Percentiles rank a stretch among this genome's conserved stretches.
Evolutionary conservation across 2,329 filamentous ascomycete genomes (phyloP).

Genomic region (Mollisiaceae sp.): DNA sequence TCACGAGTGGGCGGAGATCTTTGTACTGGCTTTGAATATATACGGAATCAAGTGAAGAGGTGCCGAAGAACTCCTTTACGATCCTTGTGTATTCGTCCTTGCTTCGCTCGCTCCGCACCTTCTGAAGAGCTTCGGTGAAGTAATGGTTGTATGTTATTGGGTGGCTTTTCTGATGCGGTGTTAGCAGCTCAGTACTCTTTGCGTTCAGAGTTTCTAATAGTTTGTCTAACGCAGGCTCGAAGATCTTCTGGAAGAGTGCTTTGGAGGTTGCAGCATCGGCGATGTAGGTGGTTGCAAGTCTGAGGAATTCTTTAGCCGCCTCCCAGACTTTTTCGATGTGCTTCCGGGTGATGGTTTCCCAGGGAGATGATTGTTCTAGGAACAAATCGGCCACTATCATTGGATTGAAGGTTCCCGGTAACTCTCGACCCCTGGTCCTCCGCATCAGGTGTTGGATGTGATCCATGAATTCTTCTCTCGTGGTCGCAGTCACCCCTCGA

Average conservation of each 20-base stretch:
- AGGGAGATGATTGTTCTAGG: conserved; percentile 59
- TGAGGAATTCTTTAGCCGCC: conserved; percentile 44
- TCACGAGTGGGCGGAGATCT: conserved; percentile 36
- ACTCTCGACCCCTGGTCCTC: conserved; percentile 56
- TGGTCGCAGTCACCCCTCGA: conserved; percentile 33
- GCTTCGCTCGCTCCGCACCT: conserved; percentile 25
- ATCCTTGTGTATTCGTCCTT: conserved; percentile 27
- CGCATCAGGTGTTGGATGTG: conserved; percentile 48
- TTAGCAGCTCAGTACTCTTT: conserved; percentile 53
- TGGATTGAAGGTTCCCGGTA: conserved; percentile 66
- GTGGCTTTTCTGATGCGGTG: conserved; percentile 51
- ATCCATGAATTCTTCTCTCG: conserved; percentile 46
- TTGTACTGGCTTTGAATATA: conserved; percentile 26
- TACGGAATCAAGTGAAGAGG: conserved; percentile 30
- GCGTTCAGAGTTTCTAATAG: conserved; percentile 44
- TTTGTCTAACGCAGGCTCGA: conserved; percentile 49
- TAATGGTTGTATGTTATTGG: conserved; percentile 60
- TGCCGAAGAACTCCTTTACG: conserved; percentile 36
- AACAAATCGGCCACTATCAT: conserved; percentile 65
- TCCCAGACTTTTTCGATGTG: conserved; percentile 47
- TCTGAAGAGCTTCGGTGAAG: conserved; percentile 46
- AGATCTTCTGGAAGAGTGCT: conserved; percentile 45
- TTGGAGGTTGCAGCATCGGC: conserved; percentile 48
- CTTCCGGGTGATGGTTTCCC: conserved; percentile 49
- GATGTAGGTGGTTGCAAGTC: conserved; percentile 43